Evolutionary conservation across 2,329 filamentous ascomycete genomes (phyloP).

Genomic region (Cladorrhinum sp.): DNA sequence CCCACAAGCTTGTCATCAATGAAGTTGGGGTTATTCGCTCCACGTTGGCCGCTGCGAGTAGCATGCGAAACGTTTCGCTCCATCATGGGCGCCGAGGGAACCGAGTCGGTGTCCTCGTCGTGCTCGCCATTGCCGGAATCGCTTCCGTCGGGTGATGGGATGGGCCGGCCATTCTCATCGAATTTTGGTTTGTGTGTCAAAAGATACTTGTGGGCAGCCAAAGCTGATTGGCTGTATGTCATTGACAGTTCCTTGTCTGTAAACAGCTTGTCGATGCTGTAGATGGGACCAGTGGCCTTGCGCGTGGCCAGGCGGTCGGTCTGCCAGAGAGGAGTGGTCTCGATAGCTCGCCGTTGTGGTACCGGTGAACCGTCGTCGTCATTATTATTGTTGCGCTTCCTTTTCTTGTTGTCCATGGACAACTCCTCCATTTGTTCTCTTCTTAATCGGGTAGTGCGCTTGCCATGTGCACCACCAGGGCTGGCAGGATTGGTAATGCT

Average conservation of each 20-base stretch:
- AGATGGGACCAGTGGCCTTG: slow-evolving; percentile 58
- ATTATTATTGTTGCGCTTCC: slow-evolving; percentile 55
- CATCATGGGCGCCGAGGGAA: slow-evolving; percentile 54
- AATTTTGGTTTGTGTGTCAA: slow-evolving; percentile 53
- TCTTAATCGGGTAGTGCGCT: slow-evolving; percentile 60
- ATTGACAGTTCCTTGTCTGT: slow-evolving; percentile 67
- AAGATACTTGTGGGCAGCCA: slow-evolving; percentile 61
- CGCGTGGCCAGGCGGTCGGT: slow-evolving; percentile 55
- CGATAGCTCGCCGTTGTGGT: slow-evolving; percentile 54
- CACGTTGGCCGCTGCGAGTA: slow-evolving; percentile 59
- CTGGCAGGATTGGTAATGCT: slow-evolving; percentile 63
- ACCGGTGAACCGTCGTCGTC: slow-evolving; percentile 64
- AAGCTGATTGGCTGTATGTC: slow-evolving; percentile 61
- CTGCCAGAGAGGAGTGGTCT: slow-evolving; percentile 63
- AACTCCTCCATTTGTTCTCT: slow-evolving; percentile 57
- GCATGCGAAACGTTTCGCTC: slow-evolving; percentile 63
- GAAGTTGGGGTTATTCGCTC: slow-evolving; percentile 52
- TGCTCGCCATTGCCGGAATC: slow-evolving; percentile 53
- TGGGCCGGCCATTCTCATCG: slow-evolving; percentile 48
- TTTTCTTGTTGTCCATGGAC: slow-evolving; percentile 56
- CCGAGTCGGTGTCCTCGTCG: slow-evolving; percentile 46
- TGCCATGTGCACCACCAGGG: slow-evolving; percentile 60
- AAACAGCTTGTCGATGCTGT: slow-evolving; percentile 68
- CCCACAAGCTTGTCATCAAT: slow-evolving; percentile 57
- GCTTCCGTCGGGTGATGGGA: slow-evolving; percentile 51